Percentiles rank a stretch among this genome's conserved stretches.
Conservation (phyloP, 2,329 filamentous ascomycete species). For the Trichoderma hamatum region DNA sequence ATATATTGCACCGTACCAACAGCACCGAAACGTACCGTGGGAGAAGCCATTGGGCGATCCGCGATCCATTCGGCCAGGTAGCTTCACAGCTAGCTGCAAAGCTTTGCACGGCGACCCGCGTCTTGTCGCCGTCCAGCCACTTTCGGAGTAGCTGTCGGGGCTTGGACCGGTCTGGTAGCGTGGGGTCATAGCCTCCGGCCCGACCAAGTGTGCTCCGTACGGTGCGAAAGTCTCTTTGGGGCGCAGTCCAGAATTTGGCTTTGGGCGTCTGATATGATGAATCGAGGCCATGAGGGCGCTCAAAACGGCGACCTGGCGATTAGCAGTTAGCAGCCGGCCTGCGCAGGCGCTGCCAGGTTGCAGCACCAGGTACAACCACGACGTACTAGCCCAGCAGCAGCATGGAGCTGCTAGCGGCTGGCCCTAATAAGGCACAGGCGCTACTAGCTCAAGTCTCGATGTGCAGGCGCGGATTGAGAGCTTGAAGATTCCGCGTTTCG, state of each 20-base stretch:
- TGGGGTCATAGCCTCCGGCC: constrained; percentile 25
- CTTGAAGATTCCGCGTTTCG: constrained; percentile 21
- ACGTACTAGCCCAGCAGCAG: neutral
- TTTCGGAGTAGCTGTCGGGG: constrained; percentile 24
- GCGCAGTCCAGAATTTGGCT: neutral
- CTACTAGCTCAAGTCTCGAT: neutral
- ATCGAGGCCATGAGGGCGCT: neutral
- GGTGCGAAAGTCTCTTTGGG: constrained; percentile 27
- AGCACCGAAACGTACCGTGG: neutral
- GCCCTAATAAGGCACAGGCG: constrained; percentile 4
- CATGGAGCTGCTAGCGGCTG: neutral
- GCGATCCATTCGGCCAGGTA: constrained; percentile 16
- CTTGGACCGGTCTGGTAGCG: constrained; percentile 25
- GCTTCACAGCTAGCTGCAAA: constrained; percentile 11
- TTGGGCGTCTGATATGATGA: neutral
- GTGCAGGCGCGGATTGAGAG: constrained; percentile 2
- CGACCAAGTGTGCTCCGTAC: constrained; percentile 27
- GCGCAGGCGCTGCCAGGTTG: neutral
- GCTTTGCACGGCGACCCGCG: constrained; percentile 15
- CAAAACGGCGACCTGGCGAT: constrained; percentile 1
- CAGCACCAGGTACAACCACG: neutral
- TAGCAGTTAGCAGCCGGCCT: neutral
- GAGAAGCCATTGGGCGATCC: constrained; percentile 19
- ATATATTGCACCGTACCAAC: neutral
- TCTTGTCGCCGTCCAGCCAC: constrained; percentile 3